Evolutionary conservation across 495 filamentous ascomycete genomes (phyloP), one percentile per base, ranked within the genome.

Genomic region (Podospora didyma): DNA sequence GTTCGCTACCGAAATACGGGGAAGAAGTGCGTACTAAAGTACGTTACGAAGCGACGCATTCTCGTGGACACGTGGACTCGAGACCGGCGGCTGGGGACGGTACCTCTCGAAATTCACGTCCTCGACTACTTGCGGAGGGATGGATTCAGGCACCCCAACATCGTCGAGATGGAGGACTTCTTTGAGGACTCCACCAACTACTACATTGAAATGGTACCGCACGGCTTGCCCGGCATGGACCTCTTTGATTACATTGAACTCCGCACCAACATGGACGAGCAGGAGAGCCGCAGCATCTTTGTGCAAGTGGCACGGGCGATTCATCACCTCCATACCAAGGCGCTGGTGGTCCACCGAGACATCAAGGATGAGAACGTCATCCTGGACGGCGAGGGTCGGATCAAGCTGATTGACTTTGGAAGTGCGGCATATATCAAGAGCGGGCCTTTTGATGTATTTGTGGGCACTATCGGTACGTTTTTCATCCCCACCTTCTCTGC

Each of bases 321-420:
- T 47, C 88, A 94, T 58, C 92, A 97, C 69, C 73, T 98, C 20
- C 94, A 98, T 65, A 90, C 86, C 21, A 94, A 89, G 68, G 92
- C 94, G 0, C 73, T 90, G 26, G 94, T 98, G 9, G 94, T 98
- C 41, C 94, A 98, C 64, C 86, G 94, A 17, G 94, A 98, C 62
- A 97, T 98, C 81, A 98, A 98, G 73, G 94, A 98, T 65, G 94
- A 98, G 71, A 98, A 98, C 57, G 89, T 98, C 44, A 86, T 97
- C 26, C 76, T 98, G 11, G 95, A 98, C 64, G 92, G 94, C 17
- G 93, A 97, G 65, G 93, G 93, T 3, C 87, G 88, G 53, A 96
- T 97, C 71, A 97, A 97, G 75, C 75, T 98, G 59, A 97, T 98
- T 63, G 94, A 98, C 72, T 98, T 98, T 60, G 94, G 94, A 52